Conservation (phyloP, 306 rosid genomes). For the Carpinus fangiana region DNA sequence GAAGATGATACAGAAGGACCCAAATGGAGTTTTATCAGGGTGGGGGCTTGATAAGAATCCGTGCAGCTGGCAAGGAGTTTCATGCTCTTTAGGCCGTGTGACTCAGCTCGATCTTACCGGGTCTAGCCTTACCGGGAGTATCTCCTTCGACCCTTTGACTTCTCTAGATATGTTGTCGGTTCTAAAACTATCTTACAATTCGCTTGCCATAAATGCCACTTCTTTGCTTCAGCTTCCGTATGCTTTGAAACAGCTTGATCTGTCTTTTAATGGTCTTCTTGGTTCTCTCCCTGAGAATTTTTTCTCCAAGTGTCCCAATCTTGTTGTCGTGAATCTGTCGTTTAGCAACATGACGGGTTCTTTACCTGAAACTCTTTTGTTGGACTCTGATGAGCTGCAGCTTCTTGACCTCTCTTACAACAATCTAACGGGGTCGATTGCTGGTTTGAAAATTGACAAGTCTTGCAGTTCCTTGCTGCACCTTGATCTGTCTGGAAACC, state of each 20-base stretch:
- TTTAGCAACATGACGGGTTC: conserved; percentile 75
- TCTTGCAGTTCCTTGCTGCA: conserved; percentile 64
- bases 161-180: conserved; percentile 65
- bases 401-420: conserved; percentile 74
- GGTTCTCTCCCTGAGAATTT: conserved; percentile 69
- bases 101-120: conserved; percentile 68
- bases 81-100: conserved; percentile 68
- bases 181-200: conserved; percentile 62
- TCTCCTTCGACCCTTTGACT: conserved; percentile 60
- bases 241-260: conserved; percentile 71
- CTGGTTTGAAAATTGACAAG: conserved; percentile 51
- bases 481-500: conserved; percentile 71
- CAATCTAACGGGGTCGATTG: conserved; percentile 72
- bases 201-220: conserved; percentile 69
- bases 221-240: conserved; percentile 75
- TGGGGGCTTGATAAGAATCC: conserved; percentile 61
- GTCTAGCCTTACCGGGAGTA: conserved; percentile 40
- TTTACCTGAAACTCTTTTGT: conserved; percentile 59
- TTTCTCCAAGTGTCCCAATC: conserved; percentile 73
- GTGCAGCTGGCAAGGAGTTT: conserved; percentile 80
- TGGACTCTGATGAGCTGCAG: conserved; percentile 59
- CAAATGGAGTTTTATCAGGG: conserved; percentile 53
- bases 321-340: conserved; percentile 63
- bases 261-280: conserved; percentile 57
- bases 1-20: conserved; percentile 63